A percentile compares a stretch with the other conserved stretches of the same genome.
Conservation (phyloP, 2,329 filamentous ascomycete genomes). For the Fonsecaea nubica region DNA sequence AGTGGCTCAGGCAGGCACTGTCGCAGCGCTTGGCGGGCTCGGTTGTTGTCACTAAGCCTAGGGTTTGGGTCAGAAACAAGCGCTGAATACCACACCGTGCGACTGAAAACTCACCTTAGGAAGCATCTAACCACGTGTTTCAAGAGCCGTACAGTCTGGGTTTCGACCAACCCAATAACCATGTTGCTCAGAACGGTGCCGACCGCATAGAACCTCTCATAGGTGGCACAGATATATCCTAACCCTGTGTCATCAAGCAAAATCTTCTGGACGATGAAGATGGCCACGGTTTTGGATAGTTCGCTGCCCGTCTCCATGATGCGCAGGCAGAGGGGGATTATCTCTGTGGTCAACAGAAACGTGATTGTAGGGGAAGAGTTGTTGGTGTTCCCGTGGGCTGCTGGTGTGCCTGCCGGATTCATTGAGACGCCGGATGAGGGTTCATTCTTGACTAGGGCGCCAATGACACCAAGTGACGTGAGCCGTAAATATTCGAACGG, state of each 20-base stretch:
- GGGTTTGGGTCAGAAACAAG: conserved; percentile 18
- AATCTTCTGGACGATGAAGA: conserved; percentile 99
- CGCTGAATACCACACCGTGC: not conserved
- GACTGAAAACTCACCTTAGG: conserved; percentile 70
- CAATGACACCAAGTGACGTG: conserved; percentile 94
- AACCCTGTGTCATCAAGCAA: conserved; percentile 94
- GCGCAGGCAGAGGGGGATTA: conserved; percentile 93
- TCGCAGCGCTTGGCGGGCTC: conserved; percentile 89
- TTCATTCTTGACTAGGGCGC: conserved; percentile 97
- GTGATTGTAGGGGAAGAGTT: conserved; percentile 94
- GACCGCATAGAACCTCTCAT: conserved; percentile 97
- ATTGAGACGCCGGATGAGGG: conserved; percentile 37
- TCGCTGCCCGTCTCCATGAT: conserved; percentile 99
- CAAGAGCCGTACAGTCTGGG: conserved; percentile 91
- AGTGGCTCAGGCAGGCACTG: conserved; percentile 98
- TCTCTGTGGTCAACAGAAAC: conserved; percentile 96
- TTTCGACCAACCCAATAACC: conserved; percentile 96
- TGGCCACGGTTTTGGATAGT: conserved; percentile 97
- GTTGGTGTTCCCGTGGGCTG: conserved; percentile 28
- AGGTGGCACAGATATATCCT: conserved; percentile 98
- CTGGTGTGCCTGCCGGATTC: conserved; percentile 36
- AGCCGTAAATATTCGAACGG: conserved; percentile 97
- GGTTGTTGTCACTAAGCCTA: conserved; percentile 93
- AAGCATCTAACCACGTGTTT: conserved; percentile 99
- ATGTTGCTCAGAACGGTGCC: conserved; percentile 98